Base-by-base conservation (phyloP, 257 asterid genomes). In the Salvia splendens region DNA sequence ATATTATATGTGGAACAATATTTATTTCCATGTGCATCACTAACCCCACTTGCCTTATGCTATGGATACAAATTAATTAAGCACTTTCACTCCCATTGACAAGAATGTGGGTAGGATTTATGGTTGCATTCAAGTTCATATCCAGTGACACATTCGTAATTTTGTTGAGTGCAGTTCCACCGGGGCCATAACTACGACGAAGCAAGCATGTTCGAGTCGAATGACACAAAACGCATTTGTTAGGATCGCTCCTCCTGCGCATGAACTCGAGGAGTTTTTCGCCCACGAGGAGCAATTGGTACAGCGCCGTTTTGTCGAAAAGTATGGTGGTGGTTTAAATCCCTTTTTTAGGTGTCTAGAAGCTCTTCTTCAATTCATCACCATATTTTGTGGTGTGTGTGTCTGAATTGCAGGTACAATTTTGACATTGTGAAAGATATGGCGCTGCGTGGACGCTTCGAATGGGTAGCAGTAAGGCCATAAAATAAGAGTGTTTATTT, bases 391-490 rank as follows among this genome's bases (percentile, higher is more conserved):
- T 15, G 42, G 9, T 8, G 48, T 12, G 30, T 24, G 30, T 48
- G 8, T 12, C n/a, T 38, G n/a, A 6, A 16, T 20, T 69, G 73
- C 77, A 82, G 86, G 80, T 89, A 87, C 79, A 89, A 90, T 73
- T 89, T 79, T 64, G 92, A 87, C 60, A 50, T 87, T 5, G 73
- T 41, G 61, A 76, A 75, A 10, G 88, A 85, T 16, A 20, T 69
- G 12, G 94, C 97, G 15, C 84, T 85, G 12, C 75, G 84, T 0
- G 97, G 95, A n/a, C 94, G 88, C 15, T 87, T 84, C 7, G 91
- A 87, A n/a, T 89, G 97, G 84, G 82, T 73, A 8, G 74, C 68
- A 2, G 74, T 76, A 71, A 62, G 64, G 68, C 79, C 81, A 35
- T 60, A 73, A 75, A 72, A 53, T 47, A 5, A 8, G 32, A 14